phyloP scores from a whole-genome alignment of 169 alveolate genomes.

The Eimeria falciformis region DNA sequence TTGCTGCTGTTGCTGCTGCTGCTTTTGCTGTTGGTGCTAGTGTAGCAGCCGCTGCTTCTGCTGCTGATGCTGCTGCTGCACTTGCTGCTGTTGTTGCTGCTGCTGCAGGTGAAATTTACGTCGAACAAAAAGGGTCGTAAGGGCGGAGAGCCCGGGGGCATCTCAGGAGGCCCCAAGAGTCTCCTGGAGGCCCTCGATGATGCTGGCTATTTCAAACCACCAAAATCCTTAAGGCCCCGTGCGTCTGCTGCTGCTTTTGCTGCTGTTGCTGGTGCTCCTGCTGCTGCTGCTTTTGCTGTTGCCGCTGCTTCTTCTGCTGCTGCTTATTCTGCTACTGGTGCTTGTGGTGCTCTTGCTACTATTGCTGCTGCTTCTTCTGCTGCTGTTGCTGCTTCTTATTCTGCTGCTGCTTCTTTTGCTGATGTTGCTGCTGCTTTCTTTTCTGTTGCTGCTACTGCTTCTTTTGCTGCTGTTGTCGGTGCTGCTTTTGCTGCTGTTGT shows the following conservation, averaged over 20 bases:
- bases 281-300: constrained; percentile 39
- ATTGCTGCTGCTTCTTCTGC: too few species aligned
- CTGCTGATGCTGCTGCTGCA: constrained; percentile 26
- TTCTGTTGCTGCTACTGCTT: too few species aligned
- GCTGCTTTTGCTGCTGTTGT: too few species aligned
- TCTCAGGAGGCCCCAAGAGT: constrained; percentile 38
- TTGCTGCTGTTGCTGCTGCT: neutral
- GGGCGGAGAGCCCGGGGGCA: constrained; percentile 4
- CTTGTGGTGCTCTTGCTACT: too few species aligned
- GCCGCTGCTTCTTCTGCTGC: constrained; percentile 1
- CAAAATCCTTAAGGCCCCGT: neutral
- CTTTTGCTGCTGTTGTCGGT: too few species aligned
- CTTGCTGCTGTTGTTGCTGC: constrained; percentile 58
- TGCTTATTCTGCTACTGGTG: neutral
- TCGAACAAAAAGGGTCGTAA: neutral
- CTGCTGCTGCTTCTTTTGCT: too few species aligned
- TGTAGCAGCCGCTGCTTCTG: too few species aligned
- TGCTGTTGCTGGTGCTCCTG: constrained; percentile 22
- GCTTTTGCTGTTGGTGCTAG: neutral
- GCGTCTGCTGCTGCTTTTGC: constrained; percentile 13
- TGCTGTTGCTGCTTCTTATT: too few species aligned
- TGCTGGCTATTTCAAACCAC: constrained; percentile 12
- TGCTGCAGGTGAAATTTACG: neutral
- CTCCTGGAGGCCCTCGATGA: constrained; percentile 35
- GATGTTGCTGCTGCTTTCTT: too few species aligned